phyloP scores from a whole-genome alignment of 2,329 filamentous ascomycete genomes.

The Cercospora berteroae region DNA sequence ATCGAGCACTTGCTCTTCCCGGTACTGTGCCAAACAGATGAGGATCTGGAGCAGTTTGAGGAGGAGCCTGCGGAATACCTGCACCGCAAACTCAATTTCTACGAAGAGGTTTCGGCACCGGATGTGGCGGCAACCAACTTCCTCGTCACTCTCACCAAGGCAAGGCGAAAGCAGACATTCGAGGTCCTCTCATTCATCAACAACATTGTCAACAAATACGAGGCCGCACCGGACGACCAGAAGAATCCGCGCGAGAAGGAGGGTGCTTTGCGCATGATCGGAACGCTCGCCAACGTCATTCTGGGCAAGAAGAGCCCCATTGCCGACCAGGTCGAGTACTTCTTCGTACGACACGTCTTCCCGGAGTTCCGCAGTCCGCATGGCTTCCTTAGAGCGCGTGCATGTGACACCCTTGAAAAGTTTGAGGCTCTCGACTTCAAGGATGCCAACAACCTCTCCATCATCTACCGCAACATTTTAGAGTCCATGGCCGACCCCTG shows the following conservation, averaged over 20 bases:
- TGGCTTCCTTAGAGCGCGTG: slow-evolving; percentile 88
- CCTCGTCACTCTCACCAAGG: slow-evolving; percentile 89
- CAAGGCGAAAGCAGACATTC: slow-evolving; percentile 91
- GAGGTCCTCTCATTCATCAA: slow-evolving; percentile 95
- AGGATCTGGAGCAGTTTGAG: slow-evolving; percentile 91
- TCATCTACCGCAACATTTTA: slow-evolving; percentile 94
- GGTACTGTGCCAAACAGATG: slow-evolving; percentile 84
- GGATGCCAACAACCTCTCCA: slow-evolving; percentile 89
- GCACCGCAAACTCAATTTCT: slow-evolving; percentile 95
- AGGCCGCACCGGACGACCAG: slow-evolving; percentile 75
- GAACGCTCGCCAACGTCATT: slow-evolving; percentile 88
- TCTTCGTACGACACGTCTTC: slow-evolving; percentile 97
- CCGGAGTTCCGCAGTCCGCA: slow-evolving; percentile 92
- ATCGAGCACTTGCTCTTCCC: slow-evolving; percentile 96
- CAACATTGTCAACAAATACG: slow-evolving; percentile 88
- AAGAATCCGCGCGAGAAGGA: slow-evolving; percentile 97
- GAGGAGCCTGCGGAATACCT: slow-evolving; percentile 95
- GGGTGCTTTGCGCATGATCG: slow-evolving; percentile 94
- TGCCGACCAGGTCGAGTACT: slow-evolving; percentile 95
- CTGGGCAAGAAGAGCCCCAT: slow-evolving; percentile 98
- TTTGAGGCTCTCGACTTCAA: slow-evolving; percentile 97
- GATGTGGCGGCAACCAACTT: slow-evolving; percentile 97
- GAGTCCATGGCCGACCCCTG: slow-evolving; percentile 96
- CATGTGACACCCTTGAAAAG: slow-evolving; percentile 96
- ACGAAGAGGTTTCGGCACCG: slow-evolving; percentile 92